Evolutionary conservation across 768 basidiomycete species (phyloP).

Genomic region (Collybiopsis confluens): DNA sequence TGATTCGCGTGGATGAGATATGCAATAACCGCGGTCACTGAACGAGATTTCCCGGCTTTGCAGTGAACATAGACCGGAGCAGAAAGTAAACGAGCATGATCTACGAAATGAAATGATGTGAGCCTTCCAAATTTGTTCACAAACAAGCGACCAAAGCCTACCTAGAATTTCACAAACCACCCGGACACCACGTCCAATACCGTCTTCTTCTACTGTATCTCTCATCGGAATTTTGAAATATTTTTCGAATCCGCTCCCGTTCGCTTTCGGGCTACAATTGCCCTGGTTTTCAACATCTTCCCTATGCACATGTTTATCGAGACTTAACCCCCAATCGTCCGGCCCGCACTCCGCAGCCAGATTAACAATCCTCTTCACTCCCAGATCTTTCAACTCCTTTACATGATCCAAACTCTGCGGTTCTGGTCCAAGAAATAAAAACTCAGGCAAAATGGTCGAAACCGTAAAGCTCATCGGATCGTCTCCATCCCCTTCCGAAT

Average conservation of each 20-base stretch:
- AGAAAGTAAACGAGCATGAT: conserved; percentile 87
- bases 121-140: too few species aligned
- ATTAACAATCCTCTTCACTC: conserved; percentile 86
- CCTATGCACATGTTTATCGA: neutral
- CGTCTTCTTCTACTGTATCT: conserved; percentile 93
- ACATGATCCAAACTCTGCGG: conserved; percentile 72
- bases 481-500: conserved; percentile 29
- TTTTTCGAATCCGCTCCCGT: conserved; percentile 64
- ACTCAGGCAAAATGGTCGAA: conserved; percentile 87
- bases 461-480: conserved; percentile 69
- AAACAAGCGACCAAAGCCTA: conserved; percentile 37
- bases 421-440: conserved; percentile 91
- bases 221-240: conserved; percentile 90
- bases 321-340: conserved; percentile 39
- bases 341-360: conserved; percentile 85
- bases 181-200: conserved; percentile 73
- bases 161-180: conserved; percentile 87
- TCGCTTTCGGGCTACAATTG: conserved; percentile 27
- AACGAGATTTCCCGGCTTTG: conserved; percentile 92
- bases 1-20: conserved; percentile 97
- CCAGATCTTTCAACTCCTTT: conserved; percentile 63
- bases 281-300: neutral
- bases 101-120: conserved; percentile 32
- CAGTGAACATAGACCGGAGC: conserved; percentile 94
- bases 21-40: conserved; percentile 94